These are phyloP conservation scores for Tetrapyrgos nigripes DNA, from an alignment of 1,284 basidiomycete genomes.

Conservation along the genomic window DNA sequence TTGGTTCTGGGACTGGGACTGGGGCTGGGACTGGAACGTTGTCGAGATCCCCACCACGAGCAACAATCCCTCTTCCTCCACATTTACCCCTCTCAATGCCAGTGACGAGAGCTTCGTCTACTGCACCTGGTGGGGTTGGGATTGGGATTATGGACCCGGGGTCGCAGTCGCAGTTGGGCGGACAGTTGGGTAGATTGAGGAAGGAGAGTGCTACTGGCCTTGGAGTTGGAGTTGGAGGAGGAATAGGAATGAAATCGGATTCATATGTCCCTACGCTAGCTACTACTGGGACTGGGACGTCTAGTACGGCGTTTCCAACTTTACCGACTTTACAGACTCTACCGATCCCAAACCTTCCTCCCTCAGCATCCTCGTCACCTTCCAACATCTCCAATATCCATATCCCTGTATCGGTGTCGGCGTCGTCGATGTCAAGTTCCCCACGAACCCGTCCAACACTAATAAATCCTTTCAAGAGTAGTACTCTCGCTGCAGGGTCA, in stretches of 20 bases:
- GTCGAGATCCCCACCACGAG: neutral
- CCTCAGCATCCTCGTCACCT: neutral
- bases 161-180: neutral
- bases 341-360: neutral
- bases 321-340: no score
- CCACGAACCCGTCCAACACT: neutral
- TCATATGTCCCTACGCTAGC: neutral
- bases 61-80: neutral
- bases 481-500: neutral
- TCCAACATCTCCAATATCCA: no score
- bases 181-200: neutral
- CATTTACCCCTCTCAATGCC: neutral
- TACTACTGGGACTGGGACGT: neutral
- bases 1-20: neutral
- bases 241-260: neutral
- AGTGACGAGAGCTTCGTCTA: neutral
- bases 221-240: no score
- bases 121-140: neutral
- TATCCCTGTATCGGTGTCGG: no score
- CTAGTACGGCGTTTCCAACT: neutral
- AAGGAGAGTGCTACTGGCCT: neutral
- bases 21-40: neutral
- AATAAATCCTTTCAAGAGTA: neutral
- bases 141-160: neutral
- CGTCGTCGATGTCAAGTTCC: neutral